A percentile compares a stretch with the other conserved stretches of the same genome.
These are phyloP conservation scores for Fusarium chaquense DNA, from an alignment of 2,329 filamentous ascomycete genomes.

Conservation along the genomic window DNA sequence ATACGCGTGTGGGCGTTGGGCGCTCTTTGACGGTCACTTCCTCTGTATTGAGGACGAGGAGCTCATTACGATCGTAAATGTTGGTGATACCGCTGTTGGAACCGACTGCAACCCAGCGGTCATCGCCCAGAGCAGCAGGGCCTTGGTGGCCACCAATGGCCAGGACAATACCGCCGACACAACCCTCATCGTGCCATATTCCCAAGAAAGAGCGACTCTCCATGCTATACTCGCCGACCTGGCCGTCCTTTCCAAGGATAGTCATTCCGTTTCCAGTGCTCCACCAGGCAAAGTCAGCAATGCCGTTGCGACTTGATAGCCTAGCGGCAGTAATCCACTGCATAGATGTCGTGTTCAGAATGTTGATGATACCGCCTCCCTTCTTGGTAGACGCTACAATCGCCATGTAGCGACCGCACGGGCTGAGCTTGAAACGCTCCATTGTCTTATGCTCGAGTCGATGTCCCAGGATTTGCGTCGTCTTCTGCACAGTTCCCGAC, in stretches of 20 bases:
- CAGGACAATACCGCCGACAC: conserved; percentile 85
- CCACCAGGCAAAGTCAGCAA: conserved; percentile 96
- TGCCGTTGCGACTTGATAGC: conserved; percentile 83
- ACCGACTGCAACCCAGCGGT: conserved; percentile 90
- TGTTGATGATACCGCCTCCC: conserved; percentile 88
- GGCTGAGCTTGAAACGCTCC: conserved; percentile 90
- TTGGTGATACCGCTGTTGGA: conserved; percentile 91
- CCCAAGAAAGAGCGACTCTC: conserved; percentile 76
- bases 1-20: conserved; percentile 77
- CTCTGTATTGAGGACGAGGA: conserved; percentile 60
- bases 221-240: conserved; percentile 90
- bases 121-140: conserved; percentile 74
- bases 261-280: conserved; percentile 82
- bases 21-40: conserved; percentile 69
- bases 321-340: conserved; percentile 90
- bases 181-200: conserved; percentile 91
- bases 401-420: conserved; percentile 87
- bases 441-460: conserved; percentile 87
- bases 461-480: conserved; percentile 79
- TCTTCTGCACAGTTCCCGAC: conserved; percentile 84
- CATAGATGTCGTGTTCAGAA: conserved; percentile 81
- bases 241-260: conserved; percentile 86
- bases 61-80: conserved; percentile 84
- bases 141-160: conserved; percentile 79
- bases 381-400: conserved; percentile 83